Base-by-base conservation (phyloP, 768 basidiomycete species). In the Pleurotus tuoliensis region DNA sequence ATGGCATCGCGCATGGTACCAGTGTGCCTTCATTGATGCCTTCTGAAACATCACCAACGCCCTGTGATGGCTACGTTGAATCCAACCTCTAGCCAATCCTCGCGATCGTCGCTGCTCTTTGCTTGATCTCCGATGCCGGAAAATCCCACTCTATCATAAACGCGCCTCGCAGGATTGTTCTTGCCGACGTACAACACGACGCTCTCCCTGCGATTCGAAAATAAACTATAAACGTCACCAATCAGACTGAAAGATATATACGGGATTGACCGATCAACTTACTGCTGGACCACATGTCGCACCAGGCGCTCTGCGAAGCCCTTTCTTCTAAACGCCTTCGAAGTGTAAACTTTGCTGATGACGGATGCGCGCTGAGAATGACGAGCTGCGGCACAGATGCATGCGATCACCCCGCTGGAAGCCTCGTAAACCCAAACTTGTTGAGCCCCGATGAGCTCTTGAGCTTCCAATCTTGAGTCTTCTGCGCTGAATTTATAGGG, bases 331-430 rank as follows among this genome's bases (percentile, higher is more conserved):
- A 73, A 81, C 22, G 63, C 61, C 0, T 73, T 71, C 30, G 74
- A 72, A 16, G 82, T 84, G 63, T 78, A 82, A 1, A 83, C 82
- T 64, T 84, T 84, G 6, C 82, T 82, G 60, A 84, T 81, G 2
- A 79, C 81, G 12, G 79, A 76, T 20, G 82, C 78, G 9, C 68
- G 70, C 56, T 71, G 64, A 11, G 78, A 79, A 50, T 72, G 72
- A n/a, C 82, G 77, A n/a, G 82, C 79, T 18, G 78, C 81, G 13
- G 82, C 82, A 46, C 81, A 82, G 41, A 84, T 76, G 16, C 76
- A 78, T 3, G 80, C 72, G 49, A 34, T 34, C 30, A 80, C 65
- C 49, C 73, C 68, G 1, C 70, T 69, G 9, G 65, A 57, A 16
- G 71, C 70, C 51, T 80, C 79, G 63, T 79, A 80, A 22, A 84